Percentiles rank a stretch among this genome's conserved stretches.
phyloP scores from a whole-genome alignment of 306 rosid genomes.

The Vicia villosa region DNA sequence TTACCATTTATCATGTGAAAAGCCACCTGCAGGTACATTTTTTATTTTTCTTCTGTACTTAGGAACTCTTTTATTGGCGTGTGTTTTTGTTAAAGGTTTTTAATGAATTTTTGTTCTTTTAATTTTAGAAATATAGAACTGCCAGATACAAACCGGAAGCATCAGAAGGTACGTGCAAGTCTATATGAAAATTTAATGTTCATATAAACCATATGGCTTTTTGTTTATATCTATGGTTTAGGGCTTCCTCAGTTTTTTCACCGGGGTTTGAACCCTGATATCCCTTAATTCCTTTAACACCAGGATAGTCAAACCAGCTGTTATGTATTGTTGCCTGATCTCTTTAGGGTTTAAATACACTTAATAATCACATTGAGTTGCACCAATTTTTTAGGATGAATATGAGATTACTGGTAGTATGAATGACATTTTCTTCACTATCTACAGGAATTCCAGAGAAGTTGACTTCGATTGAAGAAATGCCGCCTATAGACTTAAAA shows the following conservation, averaged over 20 bases:
- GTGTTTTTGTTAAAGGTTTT: constrained; percentile 8
- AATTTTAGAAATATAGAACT: constrained; percentile 88
- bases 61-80: background rate
- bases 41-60: constrained; percentile 29
- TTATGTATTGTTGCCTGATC: constrained; percentile 3
- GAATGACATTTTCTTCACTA: constrained; percentile 33
- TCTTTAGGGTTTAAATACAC: constrained; percentile 23
- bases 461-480: constrained; percentile 53
- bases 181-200: constrained; percentile 33
- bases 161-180: constrained; percentile 65
- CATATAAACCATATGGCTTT: constrained; percentile 15
- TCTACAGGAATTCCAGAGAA: constrained; percentile 61
- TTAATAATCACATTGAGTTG: constrained; percentile 1
- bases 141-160: constrained; percentile 90
- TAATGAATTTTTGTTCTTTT: constrained; percentile 18
- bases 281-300: background rate
- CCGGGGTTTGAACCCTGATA: background rate
- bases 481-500: constrained; percentile 68
- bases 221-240: background rate
- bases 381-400: background rate
- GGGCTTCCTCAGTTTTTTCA: background rate
- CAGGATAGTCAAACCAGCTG: background rate
- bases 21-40: constrained; percentile 85
- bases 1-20: constrained; percentile 96
- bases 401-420: constrained; percentile 30